A percentile compares a stretch with the other conserved stretches of the same genome.
These are phyloP conservation scores for Didymella pinodella DNA, from an alignment of 2,329 filamentous ascomycete species.

Conservation along the genomic window DNA sequence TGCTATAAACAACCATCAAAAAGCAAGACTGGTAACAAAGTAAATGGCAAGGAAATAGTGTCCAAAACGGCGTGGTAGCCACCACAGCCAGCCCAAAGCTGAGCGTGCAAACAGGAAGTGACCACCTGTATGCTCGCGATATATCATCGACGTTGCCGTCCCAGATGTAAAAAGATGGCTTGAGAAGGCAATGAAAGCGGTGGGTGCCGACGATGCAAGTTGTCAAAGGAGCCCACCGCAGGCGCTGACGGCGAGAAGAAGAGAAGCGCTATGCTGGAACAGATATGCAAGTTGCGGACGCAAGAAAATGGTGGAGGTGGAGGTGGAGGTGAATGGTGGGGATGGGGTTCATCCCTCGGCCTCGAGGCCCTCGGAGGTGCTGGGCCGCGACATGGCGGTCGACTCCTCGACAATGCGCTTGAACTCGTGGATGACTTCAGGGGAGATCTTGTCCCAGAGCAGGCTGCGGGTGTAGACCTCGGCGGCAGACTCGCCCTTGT, in stretches of 20 bases:
- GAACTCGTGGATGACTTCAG: constrained; percentile 91
- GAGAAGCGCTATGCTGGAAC: constrained; percentile 47
- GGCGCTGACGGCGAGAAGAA: constrained; percentile 33
- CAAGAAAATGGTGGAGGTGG: constrained; percentile 24
- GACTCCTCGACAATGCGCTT: constrained; percentile 87
- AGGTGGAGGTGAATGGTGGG: constrained; percentile 1
- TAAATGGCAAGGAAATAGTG: constrained; percentile 41
- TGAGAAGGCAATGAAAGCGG: constrained; percentile 32
- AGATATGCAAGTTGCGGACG: constrained; percentile 42
- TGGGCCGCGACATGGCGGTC: constrained; percentile 53
- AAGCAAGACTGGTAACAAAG: constrained; percentile 12
- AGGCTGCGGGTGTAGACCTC: constrained; percentile 93
- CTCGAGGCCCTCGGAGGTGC: constrained; percentile 46
- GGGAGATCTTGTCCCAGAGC: constrained; percentile 92
- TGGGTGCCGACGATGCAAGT: constrained; percentile 47
- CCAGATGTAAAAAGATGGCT: constrained; percentile 38
- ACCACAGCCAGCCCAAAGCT: constrained; percentile 27
- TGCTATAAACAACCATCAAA: constrained; percentile 25
- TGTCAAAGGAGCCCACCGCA: constrained; percentile 33
- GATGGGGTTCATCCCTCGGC: constrained; percentile 38
- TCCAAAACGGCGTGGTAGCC: constrained; percentile 26
- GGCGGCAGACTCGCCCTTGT: constrained; percentile 74
- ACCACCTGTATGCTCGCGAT: constrained; percentile 43
- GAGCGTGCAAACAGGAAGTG: constrained; percentile 17
- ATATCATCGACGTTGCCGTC: constrained; percentile 45